A percentile compares a stretch with the other conserved stretches of the same genome.
Evolutionary conservation across 2,329 filamentous ascomycete species (phyloP).

Genomic region (Samsoniella hepiali): DNA sequence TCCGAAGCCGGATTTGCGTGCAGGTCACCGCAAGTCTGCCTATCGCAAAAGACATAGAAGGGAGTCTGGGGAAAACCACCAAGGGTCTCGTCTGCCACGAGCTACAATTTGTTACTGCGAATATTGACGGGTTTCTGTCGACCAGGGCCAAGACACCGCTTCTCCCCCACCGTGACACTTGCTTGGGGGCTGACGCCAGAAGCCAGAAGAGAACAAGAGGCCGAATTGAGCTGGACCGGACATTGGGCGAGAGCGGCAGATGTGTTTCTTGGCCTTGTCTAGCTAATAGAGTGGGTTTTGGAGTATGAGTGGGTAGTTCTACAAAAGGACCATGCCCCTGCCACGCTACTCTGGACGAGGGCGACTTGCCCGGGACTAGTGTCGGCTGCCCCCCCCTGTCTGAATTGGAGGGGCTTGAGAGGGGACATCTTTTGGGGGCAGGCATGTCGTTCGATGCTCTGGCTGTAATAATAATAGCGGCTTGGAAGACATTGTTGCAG

Average conservation of each 20-base stretch:
- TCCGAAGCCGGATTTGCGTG: conserved; percentile 14
- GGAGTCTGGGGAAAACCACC: background rate
- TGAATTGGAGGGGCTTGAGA: conserved; percentile 12
- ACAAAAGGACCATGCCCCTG: conserved; percentile 20
- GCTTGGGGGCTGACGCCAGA: conserved; percentile 11
- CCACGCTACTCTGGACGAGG: conserved; percentile 10
- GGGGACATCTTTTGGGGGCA: background rate
- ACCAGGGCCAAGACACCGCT: background rate
- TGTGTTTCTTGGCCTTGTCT: background rate
- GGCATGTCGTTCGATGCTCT: background rate
- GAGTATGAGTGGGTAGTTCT: conserved; percentile 6
- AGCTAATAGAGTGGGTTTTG: conserved; percentile 10
- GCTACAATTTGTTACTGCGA: background rate
- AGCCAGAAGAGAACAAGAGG: background rate
- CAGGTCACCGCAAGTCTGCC: conserved; percentile 7
- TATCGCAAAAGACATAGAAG: background rate
- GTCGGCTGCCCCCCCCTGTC: conserved; percentile 4
- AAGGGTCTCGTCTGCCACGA: background rate
- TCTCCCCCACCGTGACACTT: background rate
- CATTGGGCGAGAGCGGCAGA: conserved; percentile 10
- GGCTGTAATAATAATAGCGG: background rate
- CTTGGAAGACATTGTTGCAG: background rate
- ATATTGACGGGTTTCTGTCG: background rate
- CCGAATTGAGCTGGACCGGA: conserved; percentile 3
- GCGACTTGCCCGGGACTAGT: conserved; percentile 13